Evolutionary conservation across 164 flowering plant species (phyloP).

Genomic region (Piper betle): DNA sequence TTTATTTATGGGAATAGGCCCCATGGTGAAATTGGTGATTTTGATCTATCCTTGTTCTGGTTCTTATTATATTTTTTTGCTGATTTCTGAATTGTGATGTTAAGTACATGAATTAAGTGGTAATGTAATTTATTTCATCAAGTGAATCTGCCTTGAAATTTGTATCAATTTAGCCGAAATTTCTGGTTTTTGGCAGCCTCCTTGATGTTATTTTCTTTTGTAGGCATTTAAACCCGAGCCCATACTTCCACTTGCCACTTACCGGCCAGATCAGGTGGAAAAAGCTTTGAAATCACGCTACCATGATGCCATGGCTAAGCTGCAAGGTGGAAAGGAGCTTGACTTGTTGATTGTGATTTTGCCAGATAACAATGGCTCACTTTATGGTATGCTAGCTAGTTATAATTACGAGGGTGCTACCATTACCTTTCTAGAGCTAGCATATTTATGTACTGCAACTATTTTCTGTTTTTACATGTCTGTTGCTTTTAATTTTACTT

Average conservation of each 20-base stretch:
- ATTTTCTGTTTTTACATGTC: background rate
- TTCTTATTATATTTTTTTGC: background rate
- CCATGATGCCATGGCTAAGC: slow-evolving; percentile 45
- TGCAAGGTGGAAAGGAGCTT: slow-evolving; percentile 50
- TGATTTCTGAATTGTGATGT: too few relatives aligned
- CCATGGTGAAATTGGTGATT: too few relatives aligned
- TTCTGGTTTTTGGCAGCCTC: background rate
- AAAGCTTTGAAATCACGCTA: slow-evolving; percentile 64
- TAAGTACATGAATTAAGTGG: too few relatives aligned
- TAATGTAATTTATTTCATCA: too few relatives aligned
- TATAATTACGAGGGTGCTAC: background rate
- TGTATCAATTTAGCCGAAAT: background rate
- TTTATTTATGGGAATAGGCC: too few relatives aligned
- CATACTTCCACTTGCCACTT: slow-evolving; percentile 47
- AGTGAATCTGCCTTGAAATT: too few relatives aligned
- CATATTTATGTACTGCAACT: too few relatives aligned
- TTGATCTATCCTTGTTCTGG: too few relatives aligned
- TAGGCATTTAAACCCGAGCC: slow-evolving; percentile 72
- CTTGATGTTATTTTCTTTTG: slow-evolving; percentile 2
- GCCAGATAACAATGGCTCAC: slow-evolving; percentile 71
- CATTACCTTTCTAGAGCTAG: background rate
- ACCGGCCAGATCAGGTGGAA: slow-evolving; percentile 65
- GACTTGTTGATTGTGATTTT: slow-evolving; percentile 59
- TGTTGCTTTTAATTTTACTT: background rate
- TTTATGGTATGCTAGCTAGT: slow-evolving; percentile 42